Evolutionary conservation across 2,329 filamentous ascomycete species (phyloP).

Genomic region (Fusarium secorum): DNA sequence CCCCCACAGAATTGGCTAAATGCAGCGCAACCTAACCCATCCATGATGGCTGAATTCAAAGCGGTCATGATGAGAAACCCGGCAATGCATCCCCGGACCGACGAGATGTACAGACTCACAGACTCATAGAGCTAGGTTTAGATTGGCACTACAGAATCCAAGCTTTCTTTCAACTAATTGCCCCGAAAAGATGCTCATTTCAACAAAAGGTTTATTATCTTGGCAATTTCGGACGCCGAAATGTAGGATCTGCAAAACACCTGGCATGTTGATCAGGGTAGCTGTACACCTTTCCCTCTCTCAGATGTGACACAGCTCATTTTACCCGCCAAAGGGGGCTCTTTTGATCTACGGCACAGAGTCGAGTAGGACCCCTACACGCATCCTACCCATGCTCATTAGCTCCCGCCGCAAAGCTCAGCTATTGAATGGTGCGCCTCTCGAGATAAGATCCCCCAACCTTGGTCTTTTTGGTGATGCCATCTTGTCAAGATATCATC

Average conservation of each 20-base stretch:
- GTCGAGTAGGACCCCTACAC: constrained; percentile 8
- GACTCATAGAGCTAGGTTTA: no score
- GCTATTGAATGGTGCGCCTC: constrained; percentile 26
- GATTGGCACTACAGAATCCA: not conserved
- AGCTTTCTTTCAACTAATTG: not conserved
- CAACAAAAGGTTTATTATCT: not conserved
- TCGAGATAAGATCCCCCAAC: constrained; percentile 28
- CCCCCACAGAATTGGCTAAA: constrained; percentile 20
- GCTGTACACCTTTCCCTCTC: not conserved
- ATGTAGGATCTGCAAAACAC: not conserved
- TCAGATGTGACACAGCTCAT: constrained; percentile 11
- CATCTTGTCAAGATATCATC: constrained; percentile 32
- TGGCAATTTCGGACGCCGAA: not conserved
- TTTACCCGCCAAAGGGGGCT: not conserved
- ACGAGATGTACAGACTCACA: not conserved
- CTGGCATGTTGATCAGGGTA: not conserved
- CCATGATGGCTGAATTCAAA: constrained; percentile 18
- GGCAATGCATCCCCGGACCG: constrained; percentile 7
- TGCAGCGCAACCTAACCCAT: constrained; percentile 8
- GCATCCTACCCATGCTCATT: not conserved
- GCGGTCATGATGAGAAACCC: constrained; percentile 16
- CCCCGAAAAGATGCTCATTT: not conserved
- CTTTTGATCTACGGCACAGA: not conserved
- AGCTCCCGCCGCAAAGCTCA: constrained; percentile 18
- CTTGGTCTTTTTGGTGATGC: constrained; percentile 34